Evolutionary conservation across 2,329 filamentous ascomycete genomes (phyloP).

Genomic region (Scedosporium aurantiacum): DNA sequence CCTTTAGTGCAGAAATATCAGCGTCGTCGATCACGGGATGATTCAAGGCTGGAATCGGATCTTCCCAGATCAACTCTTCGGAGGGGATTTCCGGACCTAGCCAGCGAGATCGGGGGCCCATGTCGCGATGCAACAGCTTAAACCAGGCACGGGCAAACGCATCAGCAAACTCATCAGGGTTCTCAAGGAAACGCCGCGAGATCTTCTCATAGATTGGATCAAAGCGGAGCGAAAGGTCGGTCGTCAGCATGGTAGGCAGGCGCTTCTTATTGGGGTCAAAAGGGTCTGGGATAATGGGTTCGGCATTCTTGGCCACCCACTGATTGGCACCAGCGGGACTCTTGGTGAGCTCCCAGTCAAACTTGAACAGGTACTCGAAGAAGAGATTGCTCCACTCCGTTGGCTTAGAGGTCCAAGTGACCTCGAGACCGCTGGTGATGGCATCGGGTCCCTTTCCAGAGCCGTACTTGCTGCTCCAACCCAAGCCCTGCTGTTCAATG

Average conservation of each 20-base stretch:
- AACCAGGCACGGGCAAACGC: constrained; percentile 69
- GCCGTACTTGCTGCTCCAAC: constrained; percentile 56
- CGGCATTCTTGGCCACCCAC: constrained; percentile 61
- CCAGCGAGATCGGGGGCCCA: constrained; percentile 61
- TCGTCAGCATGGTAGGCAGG: constrained; percentile 65
- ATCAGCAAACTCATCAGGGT: constrained; percentile 58
- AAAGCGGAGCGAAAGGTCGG: constrained; percentile 60
- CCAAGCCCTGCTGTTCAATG: constrained; percentile 58
- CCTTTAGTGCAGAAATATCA: constrained; percentile 57
- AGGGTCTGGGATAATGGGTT: constrained; percentile 58
- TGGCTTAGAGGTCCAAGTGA: constrained; percentile 68
- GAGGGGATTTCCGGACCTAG: constrained; percentile 63
- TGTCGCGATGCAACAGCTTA: constrained; percentile 72
- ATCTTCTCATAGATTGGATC: constrained; percentile 70
- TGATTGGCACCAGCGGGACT: constrained; percentile 67
- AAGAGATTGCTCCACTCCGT: constrained; percentile 66
- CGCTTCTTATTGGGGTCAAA: constrained; percentile 62
- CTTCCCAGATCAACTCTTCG: constrained; percentile 64
- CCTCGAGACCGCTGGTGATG: constrained; percentile 68
- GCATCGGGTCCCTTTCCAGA: constrained; percentile 60
- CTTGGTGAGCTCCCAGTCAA: constrained; percentile 67
- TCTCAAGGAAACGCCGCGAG: constrained; percentile 54
- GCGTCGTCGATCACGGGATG: constrained; percentile 48
- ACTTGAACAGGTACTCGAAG: constrained; percentile 67
- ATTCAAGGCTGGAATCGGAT: constrained; percentile 52